Evolutionary conservation across 2,329 filamentous ascomycete genomes (phyloP).

Genomic region (Grosmannia penicillata): DNA sequence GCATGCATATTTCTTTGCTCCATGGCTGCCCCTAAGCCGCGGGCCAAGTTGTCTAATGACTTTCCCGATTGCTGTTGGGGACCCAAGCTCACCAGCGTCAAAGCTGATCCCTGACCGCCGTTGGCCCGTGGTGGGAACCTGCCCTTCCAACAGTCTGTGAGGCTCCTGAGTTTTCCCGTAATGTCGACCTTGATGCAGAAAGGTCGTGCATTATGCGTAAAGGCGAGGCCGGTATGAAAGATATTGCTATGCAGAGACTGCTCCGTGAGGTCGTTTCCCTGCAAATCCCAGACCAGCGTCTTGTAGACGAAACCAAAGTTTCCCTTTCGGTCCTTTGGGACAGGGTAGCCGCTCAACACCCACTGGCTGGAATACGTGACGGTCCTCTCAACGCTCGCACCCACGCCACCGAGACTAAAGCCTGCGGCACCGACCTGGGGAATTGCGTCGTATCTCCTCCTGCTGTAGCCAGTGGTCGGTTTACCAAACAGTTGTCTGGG

Average conservation of each 20-base stretch:
- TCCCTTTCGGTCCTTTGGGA: background rate
- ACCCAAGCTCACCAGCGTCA: background rate
- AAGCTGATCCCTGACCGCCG: background rate
- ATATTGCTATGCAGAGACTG: conserved; percentile 2
- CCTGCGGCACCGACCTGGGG: background rate
- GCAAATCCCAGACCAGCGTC: conserved; percentile 9
- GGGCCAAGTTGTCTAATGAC: background rate
- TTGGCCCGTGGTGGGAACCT: background rate
- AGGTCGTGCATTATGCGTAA: conserved; percentile 6
- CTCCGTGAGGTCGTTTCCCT: conserved; percentile 7
- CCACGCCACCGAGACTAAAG: background rate
- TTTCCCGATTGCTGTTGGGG: background rate
- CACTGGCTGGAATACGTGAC: background rate
- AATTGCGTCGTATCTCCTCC: background rate
- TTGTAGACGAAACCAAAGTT: conserved; percentile 1
- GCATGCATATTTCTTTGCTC: conserved; percentile 9
- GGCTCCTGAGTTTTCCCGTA: conserved; percentile 6
- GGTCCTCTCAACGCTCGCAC: background rate
- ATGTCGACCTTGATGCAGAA: conserved; percentile 10
- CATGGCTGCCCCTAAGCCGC: background rate
- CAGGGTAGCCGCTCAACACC: background rate
- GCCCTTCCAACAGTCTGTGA: background rate
- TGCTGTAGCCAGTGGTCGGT: background rate
- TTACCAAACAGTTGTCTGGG: background rate
- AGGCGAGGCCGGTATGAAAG: conserved; percentile 8